Percentiles rank a stretch among this genome's conserved stretches.
phyloP scores from a whole-genome alignment of 106 monocot genomes.

The Dendrobium officinale region DNA sequence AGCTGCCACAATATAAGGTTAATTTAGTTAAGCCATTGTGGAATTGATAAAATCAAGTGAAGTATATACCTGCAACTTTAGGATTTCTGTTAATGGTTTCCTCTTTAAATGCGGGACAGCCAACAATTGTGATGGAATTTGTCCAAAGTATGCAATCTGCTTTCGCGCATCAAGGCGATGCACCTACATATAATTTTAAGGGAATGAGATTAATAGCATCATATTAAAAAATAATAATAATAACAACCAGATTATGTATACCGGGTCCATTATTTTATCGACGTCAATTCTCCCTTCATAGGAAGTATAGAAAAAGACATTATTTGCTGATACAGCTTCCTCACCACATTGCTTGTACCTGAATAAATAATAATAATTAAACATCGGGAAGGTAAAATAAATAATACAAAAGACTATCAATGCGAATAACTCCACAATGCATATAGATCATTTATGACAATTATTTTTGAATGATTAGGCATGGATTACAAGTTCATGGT shows the following conservation, averaged over 20 bases:
- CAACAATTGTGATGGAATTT: slow-evolving; percentile 86
- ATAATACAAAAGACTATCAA: neutral
- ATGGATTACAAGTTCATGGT: no score
- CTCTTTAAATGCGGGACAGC: slow-evolving; percentile 69
- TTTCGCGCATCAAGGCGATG: slow-evolving; percentile 70
- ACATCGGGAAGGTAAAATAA: neutral
- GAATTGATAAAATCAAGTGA: neutral
- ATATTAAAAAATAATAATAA: neutral
- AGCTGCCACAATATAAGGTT: neutral
- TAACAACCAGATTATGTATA: slow-evolving; percentile 26
- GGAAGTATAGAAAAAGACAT: slow-evolving; percentile 83
- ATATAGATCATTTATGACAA: no score
- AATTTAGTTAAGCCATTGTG: neutral
- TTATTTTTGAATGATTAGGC: no score
- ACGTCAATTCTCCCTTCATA: slow-evolving; percentile 90
- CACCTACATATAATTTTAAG: slow-evolving; percentile 37
- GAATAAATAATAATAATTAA: slow-evolving; percentile 10
- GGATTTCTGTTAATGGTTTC: slow-evolving; percentile 49
- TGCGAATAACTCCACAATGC: neutral
- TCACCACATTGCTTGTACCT: slow-evolving; percentile 93
- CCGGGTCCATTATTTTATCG: slow-evolving; percentile 79
- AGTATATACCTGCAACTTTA: slow-evolving; percentile 72
- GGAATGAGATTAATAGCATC: neutral
- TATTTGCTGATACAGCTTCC: slow-evolving; percentile 74
- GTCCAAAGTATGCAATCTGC: slow-evolving; percentile 81